A percentile compares a stretch with the other conserved stretches of the same genome.
phyloP scores from a whole-genome alignment of 768 basidiomycete genomes.

The Suillus hirtellus region DNA sequence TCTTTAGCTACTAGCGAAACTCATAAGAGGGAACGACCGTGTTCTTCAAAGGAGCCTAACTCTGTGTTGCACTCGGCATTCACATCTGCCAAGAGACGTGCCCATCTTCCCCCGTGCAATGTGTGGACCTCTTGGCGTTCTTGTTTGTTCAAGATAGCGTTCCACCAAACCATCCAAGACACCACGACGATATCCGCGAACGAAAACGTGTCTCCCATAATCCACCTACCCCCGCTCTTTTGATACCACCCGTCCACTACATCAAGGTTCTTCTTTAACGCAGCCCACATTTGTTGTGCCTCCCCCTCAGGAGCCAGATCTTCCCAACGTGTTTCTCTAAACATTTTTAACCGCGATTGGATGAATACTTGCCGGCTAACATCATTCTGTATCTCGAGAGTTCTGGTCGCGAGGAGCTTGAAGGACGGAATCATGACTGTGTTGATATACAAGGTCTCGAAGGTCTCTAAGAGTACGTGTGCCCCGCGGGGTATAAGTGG shows the following conservation, averaged over 20 bases:
- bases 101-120: conserved; percentile 8
- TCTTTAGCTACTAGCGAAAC: no score
- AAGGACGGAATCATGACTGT: neutral
- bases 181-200: conserved; percentile 4
- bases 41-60: neutral
- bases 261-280: neutral
- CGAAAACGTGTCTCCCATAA: conserved; percentile 10
- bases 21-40: neutral
- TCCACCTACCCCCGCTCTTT: conserved; percentile 11
- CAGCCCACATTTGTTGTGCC: neutral
- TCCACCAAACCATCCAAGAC: conserved; percentile 1
- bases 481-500: neutral
- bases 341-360: conserved; percentile 6
- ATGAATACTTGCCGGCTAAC: neutral
- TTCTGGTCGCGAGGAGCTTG: neutral
- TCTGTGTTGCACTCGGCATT: conserved; percentile 25
- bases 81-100: conserved; percentile 21
- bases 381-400: conserved; percentile 2
- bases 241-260: conserved; percentile 1
- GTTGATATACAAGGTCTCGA: neutral
- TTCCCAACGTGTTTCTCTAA: conserved; percentile 1
- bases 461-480: neutral
- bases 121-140: conserved; percentile 3
- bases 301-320: conserved; percentile 1
- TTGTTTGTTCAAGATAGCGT: neutral